phyloP scores from a whole-genome alignment of 129 eudicot species.

The Dittrichia graveolens region DNA sequence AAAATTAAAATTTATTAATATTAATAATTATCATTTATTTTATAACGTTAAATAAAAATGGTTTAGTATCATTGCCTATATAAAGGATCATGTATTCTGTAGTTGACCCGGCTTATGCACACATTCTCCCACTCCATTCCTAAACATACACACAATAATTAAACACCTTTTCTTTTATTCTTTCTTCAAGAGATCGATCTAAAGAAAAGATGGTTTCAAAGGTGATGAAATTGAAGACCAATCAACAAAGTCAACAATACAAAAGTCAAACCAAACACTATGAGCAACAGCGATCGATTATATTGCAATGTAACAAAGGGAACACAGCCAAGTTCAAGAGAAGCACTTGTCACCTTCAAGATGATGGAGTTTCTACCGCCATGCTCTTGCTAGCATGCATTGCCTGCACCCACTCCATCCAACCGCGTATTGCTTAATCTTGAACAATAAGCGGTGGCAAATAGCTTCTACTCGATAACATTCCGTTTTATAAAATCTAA shows the following conservation, averaged over 20 bases:
- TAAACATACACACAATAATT: not conserved
- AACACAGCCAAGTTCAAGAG: slow-evolving; percentile 61
- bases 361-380: slow-evolving; percentile 61
- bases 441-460: no score
- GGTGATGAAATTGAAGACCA: slow-evolving; percentile 18
- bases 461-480: no score
- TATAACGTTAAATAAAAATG: not conserved
- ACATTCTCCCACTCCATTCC: not conserved
- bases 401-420: slow-evolving; percentile 36
- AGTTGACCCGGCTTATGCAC: not conserved
- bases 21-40: no score
- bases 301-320: slow-evolving; percentile 57
- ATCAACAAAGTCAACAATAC: slow-evolving; percentile 20
- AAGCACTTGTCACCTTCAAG: slow-evolving; percentile 54
- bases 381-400: slow-evolving; percentile 64
- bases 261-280: slow-evolving; percentile 15
- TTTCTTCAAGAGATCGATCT: no score
- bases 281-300: slow-evolving; percentile 9
- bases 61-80: not conserved
- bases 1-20: no score
- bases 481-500: no score
- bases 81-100: not conserved
- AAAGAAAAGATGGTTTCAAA: slow-evolving; percentile 35
- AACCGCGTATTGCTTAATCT: not conserved
- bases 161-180: not conserved